Conservation (phyloP, 192 early-diverging fungal genomes). For the Phlyctochytrium planicorne region DNA sequence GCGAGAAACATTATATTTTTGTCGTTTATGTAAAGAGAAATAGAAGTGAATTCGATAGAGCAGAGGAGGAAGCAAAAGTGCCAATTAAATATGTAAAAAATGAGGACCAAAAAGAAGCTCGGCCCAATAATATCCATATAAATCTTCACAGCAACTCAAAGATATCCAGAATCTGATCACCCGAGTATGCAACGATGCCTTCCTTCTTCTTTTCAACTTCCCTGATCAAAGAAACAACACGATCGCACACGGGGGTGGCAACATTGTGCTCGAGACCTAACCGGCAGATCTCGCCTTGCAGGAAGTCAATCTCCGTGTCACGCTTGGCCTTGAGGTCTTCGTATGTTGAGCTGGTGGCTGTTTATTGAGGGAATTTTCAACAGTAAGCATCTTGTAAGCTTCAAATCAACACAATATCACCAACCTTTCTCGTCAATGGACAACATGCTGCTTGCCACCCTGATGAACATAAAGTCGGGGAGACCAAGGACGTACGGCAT, state of each 20-base stretch:
- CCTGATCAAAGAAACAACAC: slow-evolving; percentile 26
- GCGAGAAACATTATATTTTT: too few species aligned
- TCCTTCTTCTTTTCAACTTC: slow-evolving; percentile 19
- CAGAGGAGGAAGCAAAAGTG: too few species aligned
- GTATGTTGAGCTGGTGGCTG: slow-evolving; percentile 43
- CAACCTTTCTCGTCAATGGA: slow-evolving; percentile 30
- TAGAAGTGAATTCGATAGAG: too few species aligned
- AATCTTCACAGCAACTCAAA: slow-evolving; percentile 14
- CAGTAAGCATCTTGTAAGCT: not conserved
- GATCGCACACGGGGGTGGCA: slow-evolving; percentile 36
- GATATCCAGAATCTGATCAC: slow-evolving; percentile 33
- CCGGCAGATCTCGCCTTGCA: slow-evolving; percentile 42
- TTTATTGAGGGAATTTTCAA: not conserved
- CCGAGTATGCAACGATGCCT: slow-evolving; percentile 24
- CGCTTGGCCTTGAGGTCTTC: slow-evolving; percentile 40
- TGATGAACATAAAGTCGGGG: slow-evolving; percentile 35
- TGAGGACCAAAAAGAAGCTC: too few species aligned
- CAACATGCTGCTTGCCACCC: slow-evolving; percentile 20
- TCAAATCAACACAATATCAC: not conserved
- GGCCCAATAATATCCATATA: too few species aligned
- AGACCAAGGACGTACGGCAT: slow-evolving; percentile 28
- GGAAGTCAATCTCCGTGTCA: slow-evolving; percentile 44
- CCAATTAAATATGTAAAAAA: too few species aligned
- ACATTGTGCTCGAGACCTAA: slow-evolving; percentile 28
- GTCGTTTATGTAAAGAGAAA: too few species aligned